Evolutionary conservation across 2,329 filamentous ascomycete species (phyloP).

Genomic region (Bipolaris zeicola): DNA sequence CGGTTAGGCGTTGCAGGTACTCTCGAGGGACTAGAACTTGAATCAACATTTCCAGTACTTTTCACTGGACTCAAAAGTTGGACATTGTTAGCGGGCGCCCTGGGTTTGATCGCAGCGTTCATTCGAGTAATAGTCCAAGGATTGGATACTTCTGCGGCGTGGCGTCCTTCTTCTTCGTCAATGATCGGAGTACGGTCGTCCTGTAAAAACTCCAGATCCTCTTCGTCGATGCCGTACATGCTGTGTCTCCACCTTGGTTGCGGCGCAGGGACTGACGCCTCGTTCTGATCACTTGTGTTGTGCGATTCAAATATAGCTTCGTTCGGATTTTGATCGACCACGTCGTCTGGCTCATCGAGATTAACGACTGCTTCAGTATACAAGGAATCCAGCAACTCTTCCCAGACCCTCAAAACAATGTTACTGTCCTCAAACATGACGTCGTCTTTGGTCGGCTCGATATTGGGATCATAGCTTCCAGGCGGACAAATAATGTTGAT

Average conservation of each 20-base stretch:
- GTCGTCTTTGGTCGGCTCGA: slow-evolving; percentile 74
- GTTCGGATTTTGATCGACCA: background rate
- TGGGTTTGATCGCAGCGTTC: slow-evolving; percentile 43
- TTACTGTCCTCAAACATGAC: slow-evolving; percentile 68
- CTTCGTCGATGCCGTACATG: slow-evolving; percentile 49
- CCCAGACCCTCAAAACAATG: slow-evolving; percentile 51
- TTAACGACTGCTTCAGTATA: slow-evolving; percentile 35
- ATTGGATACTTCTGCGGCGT: slow-evolving; percentile 49
- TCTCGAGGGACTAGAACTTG: slow-evolving; percentile 16
- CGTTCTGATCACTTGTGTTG: background rate
- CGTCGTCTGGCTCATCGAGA: slow-evolving; percentile 2
- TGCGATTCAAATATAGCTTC: slow-evolving; percentile 3
- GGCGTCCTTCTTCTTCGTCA: slow-evolving; percentile 37
- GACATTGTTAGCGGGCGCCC: slow-evolving; percentile 9
- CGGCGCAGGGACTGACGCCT: background rate
- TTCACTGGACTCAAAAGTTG: slow-evolving; percentile 38
- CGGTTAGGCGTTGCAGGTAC: slow-evolving; percentile 2
- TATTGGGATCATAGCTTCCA: slow-evolving; percentile 71
- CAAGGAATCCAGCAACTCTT: slow-evolving; percentile 52
- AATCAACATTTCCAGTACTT: slow-evolving; percentile 6
- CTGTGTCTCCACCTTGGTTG: slow-evolving; percentile 41
- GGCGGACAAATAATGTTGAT: slow-evolving; percentile 67
- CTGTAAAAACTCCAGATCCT: slow-evolving; percentile 38
- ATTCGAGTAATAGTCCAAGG: slow-evolving; percentile 59
- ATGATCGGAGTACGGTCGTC: slow-evolving; percentile 19